Base-by-base conservation (phyloP, 139 green algal species). In the Volvox reticuliferus region DNA sequence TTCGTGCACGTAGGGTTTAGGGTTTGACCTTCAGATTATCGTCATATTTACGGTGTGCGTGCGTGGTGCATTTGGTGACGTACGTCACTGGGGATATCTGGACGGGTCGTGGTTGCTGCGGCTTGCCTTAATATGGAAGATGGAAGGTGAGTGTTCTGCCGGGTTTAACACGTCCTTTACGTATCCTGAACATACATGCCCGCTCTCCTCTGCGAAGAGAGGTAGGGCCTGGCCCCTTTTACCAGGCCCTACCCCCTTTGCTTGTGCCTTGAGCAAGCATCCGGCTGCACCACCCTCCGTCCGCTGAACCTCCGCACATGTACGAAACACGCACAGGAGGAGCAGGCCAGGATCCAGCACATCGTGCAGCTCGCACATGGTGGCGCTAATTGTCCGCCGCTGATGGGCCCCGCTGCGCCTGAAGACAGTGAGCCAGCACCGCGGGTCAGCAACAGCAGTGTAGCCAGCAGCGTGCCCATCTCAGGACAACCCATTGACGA, bases 291-390 rank as follows among this genome's bases (percentile, higher is more conserved):
- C 19, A 71, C 28, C 9, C n/a, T 78, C 36, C 62, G 5, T 36
- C 22, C 79, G 1, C 30, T 32, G 44, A 55, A 55, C 44, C 16
- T 13, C 44, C 44, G 5, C 44, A 55, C 44, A 9, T 55, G n/a
- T n/a, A n/a, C 44, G 9, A 5, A 55, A 55, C 44, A 55, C 37
- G 36, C 83, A n/a, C n/a, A 89, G 83, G 83, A 89, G 24, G 83
- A 89, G 83, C 75, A 89, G 67, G 62, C 67, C 26, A 61, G 76
- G 26, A 65, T 80, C 14, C 12, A 9, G 6, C 35, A 78, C 67
- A 32, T 88, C 24, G 67, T 68, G 2, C 5, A 20, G 16, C 83
- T 50, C 24, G 35, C 82, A 33, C 62, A 30, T 61, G 32, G 30
- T 35, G 62, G 44, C 32, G 26, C 26, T 16, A 0, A 26, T 86